Evolutionary conservation across 192 early-diverging fungal species (phyloP).

Genomic region (Podila epicladia): DNA sequence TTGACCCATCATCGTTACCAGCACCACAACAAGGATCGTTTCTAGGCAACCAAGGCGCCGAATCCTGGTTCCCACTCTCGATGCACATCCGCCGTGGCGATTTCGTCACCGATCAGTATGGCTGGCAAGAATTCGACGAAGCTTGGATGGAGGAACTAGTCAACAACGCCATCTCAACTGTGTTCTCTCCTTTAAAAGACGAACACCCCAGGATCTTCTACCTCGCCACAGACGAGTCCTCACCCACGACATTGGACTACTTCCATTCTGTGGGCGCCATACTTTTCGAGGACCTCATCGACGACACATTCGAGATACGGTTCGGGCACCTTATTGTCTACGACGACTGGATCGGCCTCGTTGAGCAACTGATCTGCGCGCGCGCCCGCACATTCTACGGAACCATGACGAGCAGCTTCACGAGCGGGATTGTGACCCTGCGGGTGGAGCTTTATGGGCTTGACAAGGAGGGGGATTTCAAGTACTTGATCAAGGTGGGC

Average conservation of each 20-base stretch:
- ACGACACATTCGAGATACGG: conserved; percentile 6
- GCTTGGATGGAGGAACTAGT: conserved; percentile 16
- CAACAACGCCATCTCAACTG: not conserved
- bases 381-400: conserved; percentile 9
- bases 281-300: conserved; percentile 23
- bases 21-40: not conserved
- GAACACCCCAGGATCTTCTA: not conserved
- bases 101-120: conserved; percentile 19
- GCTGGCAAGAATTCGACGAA: conserved; percentile 22
- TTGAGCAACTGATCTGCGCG: conserved; percentile 25
- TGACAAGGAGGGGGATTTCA: not conserved
- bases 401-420: conserved; percentile 27
- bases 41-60: not conserved
- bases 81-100: conserved; percentile 36
- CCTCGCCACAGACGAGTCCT: conserved; percentile 14
- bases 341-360: conserved; percentile 36
- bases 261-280: conserved; percentile 25
- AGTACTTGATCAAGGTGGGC: not conserved
- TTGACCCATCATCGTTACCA: not conserved
- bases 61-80: conserved; percentile 18
- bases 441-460: not conserved
- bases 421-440: conserved; percentile 23
- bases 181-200: not conserved
- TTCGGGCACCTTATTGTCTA: conserved; percentile 15
- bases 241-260: conserved; percentile 2